Base-by-base conservation (phyloP, 164 flowering plant species). In the Brasenia schreberi region DNA sequence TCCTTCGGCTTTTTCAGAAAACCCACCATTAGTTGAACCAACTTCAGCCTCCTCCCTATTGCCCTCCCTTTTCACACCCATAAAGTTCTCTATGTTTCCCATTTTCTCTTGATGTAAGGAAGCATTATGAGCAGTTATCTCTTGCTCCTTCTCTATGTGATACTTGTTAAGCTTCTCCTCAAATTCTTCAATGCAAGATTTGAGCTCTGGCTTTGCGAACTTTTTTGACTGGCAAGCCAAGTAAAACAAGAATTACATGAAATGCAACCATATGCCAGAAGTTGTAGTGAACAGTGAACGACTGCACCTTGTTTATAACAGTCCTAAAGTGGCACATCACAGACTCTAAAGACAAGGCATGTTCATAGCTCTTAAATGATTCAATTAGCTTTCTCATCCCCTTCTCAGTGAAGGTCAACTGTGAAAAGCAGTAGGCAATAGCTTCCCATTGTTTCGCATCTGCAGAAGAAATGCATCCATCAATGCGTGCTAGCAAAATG, bases 371-470 rank as follows among this genome's bases (percentile, higher is more conserved):
- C 73, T 95, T 91, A 66, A 92, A 91, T 23, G 80, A 83, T 59
- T 95, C 99, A 45, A 92, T 86, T 49, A 95, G 86, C 84, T 84
- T 91, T 76, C 77, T 95, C 70, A 88, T 82, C 70, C 97, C 97
- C 78, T 83, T 92, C 71, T 95, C 99, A 66, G 97, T 91, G 77
- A 88, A 89, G 33, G 94, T 66, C 70, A 95, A 80, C 81, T 89
- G 97, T 74, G 99, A 89, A 52, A 95, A 90, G 72, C 96, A 95
- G 75, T 91, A 92, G 27, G 99, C 81, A 65, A 95, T 82, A 67
- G 74, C 77, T 75, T 92, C 92, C 96, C 97, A 95, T 59, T 91
- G 97, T 72, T 75, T 85, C 56, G 66, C 23, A 83, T 95, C 99
- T 95, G 92, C 81, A 81, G 52, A 5, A 44, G 7, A 44, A 11